Evolutionary conservation across 2,329 filamentous ascomycete species (phyloP), one percentile per base, ranked within the genome.

Genomic region (Trichoderma endophyticum): DNA sequence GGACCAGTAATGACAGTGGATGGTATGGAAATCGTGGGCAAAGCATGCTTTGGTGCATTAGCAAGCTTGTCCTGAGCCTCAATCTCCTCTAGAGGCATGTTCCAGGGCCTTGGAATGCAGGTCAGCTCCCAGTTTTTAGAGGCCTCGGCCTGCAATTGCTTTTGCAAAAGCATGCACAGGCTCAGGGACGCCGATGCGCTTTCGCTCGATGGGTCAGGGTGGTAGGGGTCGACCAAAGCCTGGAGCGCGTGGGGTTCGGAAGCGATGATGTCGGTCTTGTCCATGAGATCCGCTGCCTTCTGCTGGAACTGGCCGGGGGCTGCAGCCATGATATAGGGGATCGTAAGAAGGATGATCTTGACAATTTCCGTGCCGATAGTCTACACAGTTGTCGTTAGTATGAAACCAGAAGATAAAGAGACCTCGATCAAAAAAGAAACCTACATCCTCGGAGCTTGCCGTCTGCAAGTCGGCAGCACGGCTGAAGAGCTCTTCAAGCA

Each of bases 191-290:
- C 88, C 28, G 90, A 87, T 7, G 90, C 87, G 28, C 89, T 88
- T 76, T 90, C 90, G 24, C 89, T 86, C 62, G 88, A 87, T 66
- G 85, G 87, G 70, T 91, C 89, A 6, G 86, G 86, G 68, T 89
- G 89, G 79, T 95, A 98, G 2, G 95, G 94, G 76, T 98, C 93
- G 65, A 98, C 93, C 70, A 98, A 84, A 32, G 90, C 86, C 79
- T 98, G 95, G 43, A 98, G 86, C 3, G 92, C 88, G 80, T 98
- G 93, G 12, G 93, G 92, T 74, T 96, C 94, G 2, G 92, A 93
- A 12, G 95, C 94, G 77, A 98, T 97, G 75, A 98, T 94, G 71
- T 96, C 95, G 2, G 96, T 98, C 85, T 97, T 97, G 75, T 97
- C 93, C 80, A 99, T 90, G 68, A 98, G 85, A 61, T 93, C 90